Evolutionary conservation across 345 rosid genomes (phyloP).

Genomic region (thale cress (Arabidopsis thaliana)): DNA sequence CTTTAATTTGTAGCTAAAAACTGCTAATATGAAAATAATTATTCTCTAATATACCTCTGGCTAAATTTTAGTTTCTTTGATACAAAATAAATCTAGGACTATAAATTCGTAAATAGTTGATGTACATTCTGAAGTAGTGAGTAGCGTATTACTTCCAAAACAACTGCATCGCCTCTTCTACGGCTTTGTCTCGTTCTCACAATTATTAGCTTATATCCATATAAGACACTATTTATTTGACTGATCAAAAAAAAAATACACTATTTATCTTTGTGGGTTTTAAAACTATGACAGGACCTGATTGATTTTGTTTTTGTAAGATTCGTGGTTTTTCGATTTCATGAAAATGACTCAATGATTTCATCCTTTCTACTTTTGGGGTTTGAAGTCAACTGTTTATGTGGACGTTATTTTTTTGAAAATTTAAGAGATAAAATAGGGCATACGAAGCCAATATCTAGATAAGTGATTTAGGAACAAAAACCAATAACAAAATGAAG

Average conservation of each 20-base stretch:
- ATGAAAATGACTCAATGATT: constrained; percentile 13
- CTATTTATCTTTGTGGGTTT: neutral
- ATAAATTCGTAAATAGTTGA: neutral
- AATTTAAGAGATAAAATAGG: neutral
- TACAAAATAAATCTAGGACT: no score
- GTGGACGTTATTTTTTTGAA: neutral
- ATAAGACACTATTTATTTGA: no score
- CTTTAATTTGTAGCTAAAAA: no score
- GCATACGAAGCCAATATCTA: neutral
- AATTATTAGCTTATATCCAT: constrained; percentile 7
- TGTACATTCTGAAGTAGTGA: neutral
- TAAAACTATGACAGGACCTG: neutral
- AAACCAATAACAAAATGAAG: no score
- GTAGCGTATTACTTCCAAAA: neutral
- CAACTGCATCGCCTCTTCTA: neutral
- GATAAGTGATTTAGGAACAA: no score
- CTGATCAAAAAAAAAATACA: no score
- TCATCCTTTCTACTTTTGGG: neutral
- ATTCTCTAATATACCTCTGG: no score
- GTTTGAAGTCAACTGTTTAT: neutral
- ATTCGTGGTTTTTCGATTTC: neutral
- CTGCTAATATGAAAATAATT: no score
- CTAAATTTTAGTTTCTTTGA: no score
- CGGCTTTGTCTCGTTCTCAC: constrained; percentile 16
- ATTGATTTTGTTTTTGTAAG: constrained; percentile 3